Conservation (phyloP, 2,329 filamentous ascomycete genomes). For the Seiridium cupressi region DNA sequence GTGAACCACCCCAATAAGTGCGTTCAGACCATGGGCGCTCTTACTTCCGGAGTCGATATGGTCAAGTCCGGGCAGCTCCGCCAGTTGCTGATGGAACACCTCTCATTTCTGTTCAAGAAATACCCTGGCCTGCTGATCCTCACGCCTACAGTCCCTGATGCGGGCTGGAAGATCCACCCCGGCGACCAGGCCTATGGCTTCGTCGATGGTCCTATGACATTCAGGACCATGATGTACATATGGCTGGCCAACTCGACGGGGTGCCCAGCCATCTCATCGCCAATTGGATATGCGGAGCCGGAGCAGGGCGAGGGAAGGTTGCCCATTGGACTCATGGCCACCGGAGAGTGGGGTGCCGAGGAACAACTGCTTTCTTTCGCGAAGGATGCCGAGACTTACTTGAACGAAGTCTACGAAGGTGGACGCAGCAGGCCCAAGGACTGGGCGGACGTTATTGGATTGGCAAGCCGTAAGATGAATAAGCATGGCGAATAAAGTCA, state of each 20-base stretch:
- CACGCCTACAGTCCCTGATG: slow-evolving; percentile 72
- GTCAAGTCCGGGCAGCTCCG: slow-evolving; percentile 73
- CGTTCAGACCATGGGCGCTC: slow-evolving; percentile 61
- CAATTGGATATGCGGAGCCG: slow-evolving; percentile 68
- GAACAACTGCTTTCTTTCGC: slow-evolving; percentile 63
- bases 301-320: slow-evolving; percentile 56
- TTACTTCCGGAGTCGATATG: slow-evolving; percentile 68
- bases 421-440: slow-evolving; percentile 49
- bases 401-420: slow-evolving; percentile 45
- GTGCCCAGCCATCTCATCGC: slow-evolving; percentile 71
- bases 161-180: slow-evolving; percentile 66
- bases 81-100: slow-evolving; percentile 57
- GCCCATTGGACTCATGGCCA: slow-evolving; percentile 61
- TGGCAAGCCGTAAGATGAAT: slow-evolving; percentile 19
- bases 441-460: slow-evolving; percentile 57
- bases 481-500: neutral
- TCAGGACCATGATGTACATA: slow-evolving; percentile 82
- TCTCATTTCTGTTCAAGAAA: slow-evolving; percentile 50
- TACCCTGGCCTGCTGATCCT: slow-evolving; percentile 77
- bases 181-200: slow-evolving; percentile 68
- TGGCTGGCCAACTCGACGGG: slow-evolving; percentile 84
- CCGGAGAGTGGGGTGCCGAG: slow-evolving; percentile 66
- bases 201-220: slow-evolving; percentile 68
- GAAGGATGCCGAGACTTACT: slow-evolving; percentile 52
- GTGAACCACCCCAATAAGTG: slow-evolving; percentile 69